These are phyloP conservation scores for Panicum miliaceum DNA, from an alignment of 176 grass and related monocot species.

Conservation along the genomic window DNA sequence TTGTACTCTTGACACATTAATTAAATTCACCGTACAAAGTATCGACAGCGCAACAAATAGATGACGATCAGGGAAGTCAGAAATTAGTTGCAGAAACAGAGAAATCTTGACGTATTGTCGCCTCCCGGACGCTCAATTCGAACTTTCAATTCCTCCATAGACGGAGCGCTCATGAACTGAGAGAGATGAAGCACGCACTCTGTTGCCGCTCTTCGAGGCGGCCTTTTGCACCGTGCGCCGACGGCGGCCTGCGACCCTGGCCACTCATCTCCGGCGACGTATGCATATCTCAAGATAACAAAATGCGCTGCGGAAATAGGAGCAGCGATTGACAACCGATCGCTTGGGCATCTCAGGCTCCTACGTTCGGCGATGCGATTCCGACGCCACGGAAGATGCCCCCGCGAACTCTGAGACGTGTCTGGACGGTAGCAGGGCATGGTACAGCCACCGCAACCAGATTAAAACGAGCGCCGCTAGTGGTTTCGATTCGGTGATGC, in stretches of 20 bases:
- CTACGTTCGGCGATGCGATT: slow-evolving; percentile 23
- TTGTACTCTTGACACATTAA: slow-evolving; percentile 46
- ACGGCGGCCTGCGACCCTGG: slow-evolving; percentile 41
- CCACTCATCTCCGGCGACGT: slow-evolving; percentile 49
- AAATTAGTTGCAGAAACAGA: background rate
- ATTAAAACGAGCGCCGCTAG: slow-evolving; percentile 3
- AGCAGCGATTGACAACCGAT: background rate
- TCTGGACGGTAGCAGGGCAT: slow-evolving; percentile 1
- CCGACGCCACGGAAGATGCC: slow-evolving; percentile 32
- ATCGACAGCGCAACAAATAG: slow-evolving; percentile 7
- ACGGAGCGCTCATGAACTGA: slow-evolving; percentile 16
- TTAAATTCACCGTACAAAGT: background rate
- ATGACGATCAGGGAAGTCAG: background rate
- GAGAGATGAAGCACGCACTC: slow-evolving; percentile 61
- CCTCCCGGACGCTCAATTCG: slow-evolving; percentile 49
- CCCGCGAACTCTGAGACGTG: slow-evolving; percentile 20
- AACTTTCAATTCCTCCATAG: slow-evolving; percentile 37
- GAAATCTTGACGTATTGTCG: slow-evolving; percentile 24
- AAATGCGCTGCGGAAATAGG: background rate
- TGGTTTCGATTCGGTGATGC: slow-evolving; percentile 13
- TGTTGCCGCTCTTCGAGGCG: slow-evolving; percentile 56
- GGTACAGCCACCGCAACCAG: slow-evolving; percentile 38
- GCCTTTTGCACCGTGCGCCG: slow-evolving; percentile 21
- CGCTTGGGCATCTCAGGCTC: background rate
- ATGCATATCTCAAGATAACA: background rate